Conservation (phyloP, 1,139 yeast genomes). For the Pichia sp. region DNA sequence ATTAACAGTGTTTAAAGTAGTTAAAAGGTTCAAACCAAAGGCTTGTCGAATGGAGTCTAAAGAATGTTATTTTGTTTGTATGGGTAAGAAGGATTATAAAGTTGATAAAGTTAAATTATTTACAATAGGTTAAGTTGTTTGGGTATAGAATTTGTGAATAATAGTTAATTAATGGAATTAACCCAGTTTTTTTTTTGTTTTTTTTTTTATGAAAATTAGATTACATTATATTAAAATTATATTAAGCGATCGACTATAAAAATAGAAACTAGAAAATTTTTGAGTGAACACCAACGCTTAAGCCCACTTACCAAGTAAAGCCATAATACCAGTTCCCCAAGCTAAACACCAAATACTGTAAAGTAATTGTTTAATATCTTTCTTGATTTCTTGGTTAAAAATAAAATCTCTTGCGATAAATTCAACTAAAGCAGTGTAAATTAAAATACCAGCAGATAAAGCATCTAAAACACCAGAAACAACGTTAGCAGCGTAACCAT, state of each 20-base stretch:
- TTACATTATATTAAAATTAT: not conserved
- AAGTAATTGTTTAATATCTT: conserved; percentile 33
- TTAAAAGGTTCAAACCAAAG: conserved; percentile 51
- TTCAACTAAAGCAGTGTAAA: conserved; percentile 84
- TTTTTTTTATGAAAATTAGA: not conserved
- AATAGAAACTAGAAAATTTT: no score
- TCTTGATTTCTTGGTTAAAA: conserved; percentile 52
- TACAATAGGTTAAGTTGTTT: no score
- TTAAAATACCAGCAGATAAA: conserved; percentile 75
- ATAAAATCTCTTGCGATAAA: conserved; percentile 85
- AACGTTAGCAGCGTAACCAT: conserved; percentile 56
- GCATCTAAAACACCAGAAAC: conserved; percentile 79
- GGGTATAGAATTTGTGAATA: no score
- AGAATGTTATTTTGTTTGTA: conserved; percentile 69
- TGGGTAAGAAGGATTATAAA: conserved; percentile 37
- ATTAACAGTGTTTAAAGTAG: conserved; percentile 51
- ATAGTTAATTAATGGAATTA: no score
- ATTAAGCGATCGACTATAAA: not conserved
- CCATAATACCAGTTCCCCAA: conserved; percentile 77
- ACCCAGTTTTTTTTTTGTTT: no score
- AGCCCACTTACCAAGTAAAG: conserved; percentile 87
- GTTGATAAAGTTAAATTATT: conserved; percentile 48
- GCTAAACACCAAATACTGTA: conserved; percentile 40
- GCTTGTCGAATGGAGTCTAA: conserved; percentile 57
- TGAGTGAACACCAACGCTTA: conserved; percentile 23